These are phyloP conservation scores for Fusarium oligoseptatum DNA, from an alignment of 2,329 filamentous ascomycete species.

Conservation along the genomic window DNA sequence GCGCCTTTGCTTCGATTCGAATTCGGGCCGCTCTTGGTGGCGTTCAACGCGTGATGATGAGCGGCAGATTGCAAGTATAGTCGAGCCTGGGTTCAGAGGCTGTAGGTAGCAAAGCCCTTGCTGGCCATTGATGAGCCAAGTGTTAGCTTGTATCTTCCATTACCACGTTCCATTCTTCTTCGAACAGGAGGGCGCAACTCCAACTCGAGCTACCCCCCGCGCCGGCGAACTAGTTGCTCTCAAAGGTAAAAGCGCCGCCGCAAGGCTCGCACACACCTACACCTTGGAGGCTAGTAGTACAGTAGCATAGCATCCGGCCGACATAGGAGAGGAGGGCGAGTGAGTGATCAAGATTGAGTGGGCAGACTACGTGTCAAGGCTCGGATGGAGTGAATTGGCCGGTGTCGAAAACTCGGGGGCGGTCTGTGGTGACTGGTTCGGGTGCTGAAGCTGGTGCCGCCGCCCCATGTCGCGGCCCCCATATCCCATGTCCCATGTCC, in stretches of 20 bases:
- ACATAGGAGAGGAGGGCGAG: conserved; percentile 19
- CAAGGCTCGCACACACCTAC: conserved; percentile 17
- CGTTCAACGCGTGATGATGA: conserved; percentile 26
- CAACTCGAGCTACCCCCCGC: conserved; percentile 1
- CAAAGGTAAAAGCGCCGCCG: conserved; percentile 13
- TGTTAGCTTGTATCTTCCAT: conserved; percentile 1
- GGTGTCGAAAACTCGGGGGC: conserved; percentile 26
- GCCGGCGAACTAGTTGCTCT: conserved; percentile 8
- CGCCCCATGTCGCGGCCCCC: conserved; percentile 14
- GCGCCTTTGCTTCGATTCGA: conserved; percentile 11
- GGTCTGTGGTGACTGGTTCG: conserved; percentile 39
- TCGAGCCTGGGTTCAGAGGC: conserved; percentile 13
- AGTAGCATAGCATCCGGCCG: conserved; percentile 30
- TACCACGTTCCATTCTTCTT: conserved; percentile 15
- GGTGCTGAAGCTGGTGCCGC: conserved; percentile 26
- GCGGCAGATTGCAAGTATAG: conserved; percentile 22
- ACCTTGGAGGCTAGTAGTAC: conserved; percentile 19
- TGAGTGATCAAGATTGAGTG: conserved; percentile 23
- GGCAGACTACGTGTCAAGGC: conserved; percentile 37
- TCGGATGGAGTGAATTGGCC: conserved; percentile 30
- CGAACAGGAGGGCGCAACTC: conserved; percentile 10
- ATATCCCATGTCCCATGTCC: conserved; percentile 21
- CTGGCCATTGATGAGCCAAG: conserved; percentile 12
- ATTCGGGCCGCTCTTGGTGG: conserved; percentile 33
- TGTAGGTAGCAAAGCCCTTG: conserved; percentile 4